Evolutionary conservation across 2,329 filamentous ascomycete species (phyloP), one percentile per base, ranked within the genome.

Genomic region (Neonectria coccinea): DNA sequence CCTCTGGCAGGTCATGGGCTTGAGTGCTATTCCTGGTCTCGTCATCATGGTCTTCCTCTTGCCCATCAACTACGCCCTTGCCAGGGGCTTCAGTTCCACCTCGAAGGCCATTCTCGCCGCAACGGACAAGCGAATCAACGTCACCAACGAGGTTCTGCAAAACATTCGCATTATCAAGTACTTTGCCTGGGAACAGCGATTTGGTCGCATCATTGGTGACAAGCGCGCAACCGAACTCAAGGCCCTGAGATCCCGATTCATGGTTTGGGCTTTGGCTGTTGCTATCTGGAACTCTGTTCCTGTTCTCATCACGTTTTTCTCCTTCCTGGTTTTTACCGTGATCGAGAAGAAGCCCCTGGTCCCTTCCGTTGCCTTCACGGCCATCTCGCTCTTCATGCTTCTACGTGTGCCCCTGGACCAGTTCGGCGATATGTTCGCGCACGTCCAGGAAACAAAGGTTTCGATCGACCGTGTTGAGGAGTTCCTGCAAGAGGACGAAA

Each of bases 141-240:
- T 94, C 5, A 99, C 96, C 5, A 99, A 99, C 77, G 96, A 99
- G 79, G 92, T 98, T 8, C 84, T 99, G 29, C 94, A 97, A 76
- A 99, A 98, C 74, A 98, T 99, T 70, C 90, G 96, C 56, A 97
- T 99, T 77, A 98, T 99, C 87, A 99, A 99, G 77, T 99, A 96
- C 79, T 99, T 99, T 77, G 95, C 96, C 0, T 99, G 96, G 96
- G 96, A 99, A 78, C 89, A 94, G 72, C 91, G 95, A 2, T 99
- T 97, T 77, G 88, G 92, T 62, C 87, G 88, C 22, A 89, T 93
- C 59, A 93, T 99, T 36, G 92, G 97, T 65, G 95, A 97, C 77
- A 97, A 97, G 81, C 89, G 96, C 67, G 84, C 85, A 47, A 84
- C 84, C 3, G 96, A 99, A 78, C 85, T 99, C 56, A 89, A 87